These are phyloP conservation scores for Colletotrichum endophyticum DNA, from an alignment of 2,329 filamentous ascomycete genomes.

Conservation along the genomic window DNA sequence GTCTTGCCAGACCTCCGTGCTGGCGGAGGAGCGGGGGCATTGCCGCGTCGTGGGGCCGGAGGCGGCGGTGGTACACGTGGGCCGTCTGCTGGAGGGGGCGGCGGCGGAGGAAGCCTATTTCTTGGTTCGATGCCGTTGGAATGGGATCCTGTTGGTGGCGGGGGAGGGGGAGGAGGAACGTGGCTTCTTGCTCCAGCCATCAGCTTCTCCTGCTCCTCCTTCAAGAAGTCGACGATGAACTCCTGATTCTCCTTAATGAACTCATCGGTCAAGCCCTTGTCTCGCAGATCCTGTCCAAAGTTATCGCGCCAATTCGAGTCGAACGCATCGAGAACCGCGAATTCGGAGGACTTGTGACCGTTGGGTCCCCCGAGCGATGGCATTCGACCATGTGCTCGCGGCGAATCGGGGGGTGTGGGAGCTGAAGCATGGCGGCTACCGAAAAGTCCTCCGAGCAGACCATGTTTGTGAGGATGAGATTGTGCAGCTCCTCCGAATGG, in stretches of 20 bases:
- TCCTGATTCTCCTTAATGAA: slow-evolving; percentile 72
- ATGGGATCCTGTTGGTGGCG: slow-evolving; percentile 26
- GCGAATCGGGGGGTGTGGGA: slow-evolving; percentile 62
- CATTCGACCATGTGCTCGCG: slow-evolving; percentile 45
- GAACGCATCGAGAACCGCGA: slow-evolving; percentile 66
- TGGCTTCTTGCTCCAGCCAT: slow-evolving; percentile 24
- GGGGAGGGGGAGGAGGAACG: slow-evolving; percentile 27
- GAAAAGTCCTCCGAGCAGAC: slow-evolving; percentile 66
- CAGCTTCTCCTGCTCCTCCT: slow-evolving; percentile 56
- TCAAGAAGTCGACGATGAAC: slow-evolving; percentile 70
- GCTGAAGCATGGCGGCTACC: slow-evolving; percentile 63
- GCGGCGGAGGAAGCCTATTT: slow-evolving; percentile 39
- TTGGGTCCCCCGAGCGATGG: slow-evolving; percentile 52
- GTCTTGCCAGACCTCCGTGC: slow-evolving; percentile 62
- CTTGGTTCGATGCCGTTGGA: slow-evolving; percentile 36
- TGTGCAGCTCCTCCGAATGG: slow-evolving; percentile 66
- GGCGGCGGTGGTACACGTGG: slow-evolving; percentile 46
- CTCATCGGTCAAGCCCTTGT: slow-evolving; percentile 69
- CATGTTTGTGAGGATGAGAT: slow-evolving; percentile 46
- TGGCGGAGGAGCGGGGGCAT: slow-evolving; percentile 62
- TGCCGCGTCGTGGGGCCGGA: slow-evolving; percentile 42
- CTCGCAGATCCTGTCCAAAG: slow-evolving; percentile 67
- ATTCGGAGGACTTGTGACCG: slow-evolving; percentile 57
- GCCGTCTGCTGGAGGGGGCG: slow-evolving; percentile 29
- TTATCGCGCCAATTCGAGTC: slow-evolving; percentile 69